These are phyloP conservation scores for Trypanosoma cruzi DNA, from an alignment of 208 protist genomes.

Conservation along the genomic window DNA sequence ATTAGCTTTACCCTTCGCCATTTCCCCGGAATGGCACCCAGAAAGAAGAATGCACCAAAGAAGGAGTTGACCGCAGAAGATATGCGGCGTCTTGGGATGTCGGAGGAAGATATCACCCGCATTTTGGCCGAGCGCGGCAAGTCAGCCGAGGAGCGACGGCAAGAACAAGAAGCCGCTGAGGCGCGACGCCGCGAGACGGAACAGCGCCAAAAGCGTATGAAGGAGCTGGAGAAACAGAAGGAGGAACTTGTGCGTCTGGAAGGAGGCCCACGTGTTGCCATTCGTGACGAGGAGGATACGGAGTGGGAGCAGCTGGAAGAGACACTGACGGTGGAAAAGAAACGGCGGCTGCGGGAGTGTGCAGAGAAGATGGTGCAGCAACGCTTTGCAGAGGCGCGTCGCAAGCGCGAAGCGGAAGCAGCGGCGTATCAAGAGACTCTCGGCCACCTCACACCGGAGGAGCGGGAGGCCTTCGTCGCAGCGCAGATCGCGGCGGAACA, in stretches of 20 bases:
- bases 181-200: slow-evolving; percentile 27
- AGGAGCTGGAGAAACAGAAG: slow-evolving; percentile 11
- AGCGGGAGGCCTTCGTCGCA: slow-evolving; percentile 48
- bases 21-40: slow-evolving; percentile 45
- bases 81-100: slow-evolving; percentile 81
- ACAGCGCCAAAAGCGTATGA: slow-evolving; percentile 11
- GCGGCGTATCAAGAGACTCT: slow-evolving; percentile 57
- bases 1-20: neutral
- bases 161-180: slow-evolving; percentile 40
- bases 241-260: slow-evolving; percentile 30
- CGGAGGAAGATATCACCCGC: slow-evolving; percentile 65
- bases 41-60: slow-evolving; percentile 61
- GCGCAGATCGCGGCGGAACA: slow-evolving; percentile 47
- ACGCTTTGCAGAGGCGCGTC: slow-evolving; percentile 45
- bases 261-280: slow-evolving; percentile 25
- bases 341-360: slow-evolving; percentile 35
- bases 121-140: slow-evolving; percentile 70
- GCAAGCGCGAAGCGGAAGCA: slow-evolving; percentile 39
- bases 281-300: slow-evolving; percentile 41
- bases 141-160: slow-evolving; percentile 58
- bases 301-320: slow-evolving; percentile 37
- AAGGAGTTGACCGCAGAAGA: slow-evolving; percentile 71
- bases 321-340: slow-evolving; percentile 26
- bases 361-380: slow-evolving; percentile 29
- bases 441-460: slow-evolving; percentile 37